Conservation (phyloP, 2,329 filamentous ascomycete species). For the Penicillium sp. region DNA sequence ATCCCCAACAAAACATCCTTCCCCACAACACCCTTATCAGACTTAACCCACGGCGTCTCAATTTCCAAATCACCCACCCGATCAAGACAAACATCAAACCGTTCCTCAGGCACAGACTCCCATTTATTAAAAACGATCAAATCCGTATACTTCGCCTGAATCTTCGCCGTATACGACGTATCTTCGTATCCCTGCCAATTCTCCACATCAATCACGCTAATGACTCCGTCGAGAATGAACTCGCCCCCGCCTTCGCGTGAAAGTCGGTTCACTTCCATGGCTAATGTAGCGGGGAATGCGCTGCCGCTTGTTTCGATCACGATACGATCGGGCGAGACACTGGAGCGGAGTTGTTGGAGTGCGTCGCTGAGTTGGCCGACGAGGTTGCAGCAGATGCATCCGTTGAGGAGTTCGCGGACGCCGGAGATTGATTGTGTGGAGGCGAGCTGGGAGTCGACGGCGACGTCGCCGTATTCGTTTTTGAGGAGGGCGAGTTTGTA, state of each 20-base stretch:
- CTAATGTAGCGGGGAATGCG: conserved; percentile 82
- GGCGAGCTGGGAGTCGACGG: conserved; percentile 88
- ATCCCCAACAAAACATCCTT: conserved; percentile 80
- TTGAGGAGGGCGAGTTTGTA: conserved; percentile 94
- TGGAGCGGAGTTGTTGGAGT: conserved; percentile 64
- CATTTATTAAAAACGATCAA: conserved; percentile 91
- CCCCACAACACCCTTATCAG: conserved; percentile 70
- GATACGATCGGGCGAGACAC: conserved; percentile 70
- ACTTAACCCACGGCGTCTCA: conserved; percentile 79
- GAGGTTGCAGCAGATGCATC: conserved; percentile 98
- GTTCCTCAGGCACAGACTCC: conserved; percentile 68
- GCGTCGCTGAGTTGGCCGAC: conserved; percentile 84
- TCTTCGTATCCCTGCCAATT: conserved; percentile 94
- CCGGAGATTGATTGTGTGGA: conserved; percentile 76
- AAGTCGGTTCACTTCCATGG: conserved; percentile 82
- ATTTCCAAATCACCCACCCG: conserved; percentile 75
- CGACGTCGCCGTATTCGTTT: conserved; percentile 95
- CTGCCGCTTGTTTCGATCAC: conserved; percentile 89
- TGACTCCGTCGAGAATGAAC: conserved; percentile 79
- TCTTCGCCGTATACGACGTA: conserved; percentile 78
- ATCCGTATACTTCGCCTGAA: conserved; percentile 87
- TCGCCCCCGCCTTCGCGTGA: conserved; percentile 55
- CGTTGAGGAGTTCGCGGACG: conserved; percentile 88
- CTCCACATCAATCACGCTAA: conserved; percentile 88
- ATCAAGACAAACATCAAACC: conserved; percentile 73